Conservation (phyloP, 345 rosid genomes). For the Melaleuca alternifolia region DNA sequence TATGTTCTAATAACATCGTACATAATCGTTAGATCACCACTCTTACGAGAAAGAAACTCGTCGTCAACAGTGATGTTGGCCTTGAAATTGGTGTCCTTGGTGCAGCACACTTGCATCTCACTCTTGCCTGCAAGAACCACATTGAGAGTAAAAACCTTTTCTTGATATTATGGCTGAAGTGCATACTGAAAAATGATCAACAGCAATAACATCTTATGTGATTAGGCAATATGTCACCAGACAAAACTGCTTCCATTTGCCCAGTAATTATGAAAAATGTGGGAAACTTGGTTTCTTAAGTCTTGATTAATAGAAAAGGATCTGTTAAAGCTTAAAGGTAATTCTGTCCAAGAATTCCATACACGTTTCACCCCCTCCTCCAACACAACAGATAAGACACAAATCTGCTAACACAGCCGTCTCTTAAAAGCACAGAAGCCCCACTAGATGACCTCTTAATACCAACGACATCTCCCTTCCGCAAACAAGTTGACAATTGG, state of each 20-base stretch:
- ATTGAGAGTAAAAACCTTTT: background rate
- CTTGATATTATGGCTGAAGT: background rate
- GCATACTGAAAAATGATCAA: background rate
- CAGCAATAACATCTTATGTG: background rate
- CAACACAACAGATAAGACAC: background rate
- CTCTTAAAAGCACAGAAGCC: background rate
- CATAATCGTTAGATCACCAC: conserved; percentile 87
- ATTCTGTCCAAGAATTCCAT: background rate
- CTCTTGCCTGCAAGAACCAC: conserved; percentile 32
- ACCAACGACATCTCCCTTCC: background rate
- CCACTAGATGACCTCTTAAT: background rate
- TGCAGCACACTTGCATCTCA: conserved; percentile 68
- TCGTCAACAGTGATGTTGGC: conserved; percentile 51
- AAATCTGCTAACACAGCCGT: background rate
- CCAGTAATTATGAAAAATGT: background rate
- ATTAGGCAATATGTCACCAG: background rate
- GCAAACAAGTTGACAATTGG: background rate
- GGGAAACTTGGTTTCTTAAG: background rate
- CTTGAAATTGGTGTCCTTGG: conserved; percentile 33
- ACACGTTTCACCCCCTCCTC: background rate
- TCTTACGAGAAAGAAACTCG: conserved; percentile 60
- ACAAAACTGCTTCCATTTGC: background rate
- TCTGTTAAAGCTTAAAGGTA: background rate
- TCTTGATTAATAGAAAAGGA: background rate
- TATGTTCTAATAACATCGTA: conserved; percentile 82